Conservation (phyloP, 148 eudicot species). For the Polygonum maritimum region DNA sequence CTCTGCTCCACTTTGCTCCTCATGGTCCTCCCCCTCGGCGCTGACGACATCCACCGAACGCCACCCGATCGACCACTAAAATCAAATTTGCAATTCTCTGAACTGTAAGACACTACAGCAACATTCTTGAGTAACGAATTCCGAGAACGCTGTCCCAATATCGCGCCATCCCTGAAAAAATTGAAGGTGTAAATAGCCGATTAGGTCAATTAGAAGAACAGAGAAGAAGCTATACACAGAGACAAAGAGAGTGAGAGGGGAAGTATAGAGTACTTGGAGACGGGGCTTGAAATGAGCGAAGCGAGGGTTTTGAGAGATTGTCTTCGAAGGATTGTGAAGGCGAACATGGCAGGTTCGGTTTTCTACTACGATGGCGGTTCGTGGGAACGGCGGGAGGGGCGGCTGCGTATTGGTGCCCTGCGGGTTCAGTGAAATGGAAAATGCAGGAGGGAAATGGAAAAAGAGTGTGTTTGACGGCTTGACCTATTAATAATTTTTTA, state of each 20-base stretch:
- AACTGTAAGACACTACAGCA: constrained; percentile 6
- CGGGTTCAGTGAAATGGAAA: too few species aligned
- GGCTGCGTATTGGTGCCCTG: too few species aligned
- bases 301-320: constrained; percentile 28
- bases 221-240: neutral
- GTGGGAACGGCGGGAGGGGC: too few species aligned
- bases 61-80: constrained; percentile 21
- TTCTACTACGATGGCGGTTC: neutral
- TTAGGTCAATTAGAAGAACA: constrained; percentile 2
- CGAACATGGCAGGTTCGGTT: constrained; percentile 19
- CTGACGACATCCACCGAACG: constrained; percentile 48
- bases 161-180: constrained; percentile 24
- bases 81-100: constrained; percentile 8
- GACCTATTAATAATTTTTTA: too few species aligned
- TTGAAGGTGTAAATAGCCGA: constrained; percentile 7
- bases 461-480: too few species aligned
- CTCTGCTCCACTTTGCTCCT: constrained; percentile 84
- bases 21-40: constrained; percentile 53
- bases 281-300: constrained; percentile 18
- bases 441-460: too few species aligned
- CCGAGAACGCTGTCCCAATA: constrained; percentile 14
- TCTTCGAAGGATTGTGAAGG: constrained; percentile 27
- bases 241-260: neutral
- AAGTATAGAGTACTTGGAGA: constrained; percentile 21
- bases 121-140: constrained; percentile 7